These are phyloP conservation scores for Austroboletus niveus DNA, from an alignment of 1,284 basidiomycete genomes.

Conservation along the genomic window DNA sequence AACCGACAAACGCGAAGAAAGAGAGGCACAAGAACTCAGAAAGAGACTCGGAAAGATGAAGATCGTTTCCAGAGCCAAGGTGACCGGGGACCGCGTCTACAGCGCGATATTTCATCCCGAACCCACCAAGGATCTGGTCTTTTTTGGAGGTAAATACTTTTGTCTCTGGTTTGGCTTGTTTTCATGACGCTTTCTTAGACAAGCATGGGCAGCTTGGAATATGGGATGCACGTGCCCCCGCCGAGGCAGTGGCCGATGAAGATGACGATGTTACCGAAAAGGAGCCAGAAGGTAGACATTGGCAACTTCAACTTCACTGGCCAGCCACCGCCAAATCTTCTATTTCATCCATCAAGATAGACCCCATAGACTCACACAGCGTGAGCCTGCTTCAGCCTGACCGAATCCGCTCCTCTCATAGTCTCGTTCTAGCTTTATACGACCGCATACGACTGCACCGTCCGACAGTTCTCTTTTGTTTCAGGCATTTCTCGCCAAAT, in stretches of 20 bases:
- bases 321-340: constrained; percentile 75
- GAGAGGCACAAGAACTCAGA: constrained; percentile 50
- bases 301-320: constrained; percentile 80
- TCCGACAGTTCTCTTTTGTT: constrained; percentile 68
- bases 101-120: constrained; percentile 78
- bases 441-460: constrained; percentile 73
- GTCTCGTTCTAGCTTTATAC: constrained; percentile 58
- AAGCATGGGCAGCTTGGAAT: constrained; percentile 78
- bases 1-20: constrained; percentile 41
- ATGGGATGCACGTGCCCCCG: constrained; percentile 73
- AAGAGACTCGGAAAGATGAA: constrained; percentile 53
- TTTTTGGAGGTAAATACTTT: constrained; percentile 63
- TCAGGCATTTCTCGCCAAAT: constrained; percentile 68
- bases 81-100: constrained; percentile 70
- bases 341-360: constrained; percentile 70
- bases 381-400: constrained; percentile 37
- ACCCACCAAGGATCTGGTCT: constrained; percentile 72
- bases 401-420: neutral
- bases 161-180: neutral
- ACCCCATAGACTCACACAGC: constrained; percentile 68
- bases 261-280: constrained; percentile 49
- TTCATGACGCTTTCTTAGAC: constrained; percentile 41
- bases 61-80: constrained; percentile 71
- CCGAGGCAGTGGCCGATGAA: constrained; percentile 61
- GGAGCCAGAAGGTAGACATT: constrained; percentile 67